These are phyloP conservation scores for Waitea zeae DNA, from an alignment of 1,284 basidiomycete genomes.

Conservation along the genomic window DNA sequence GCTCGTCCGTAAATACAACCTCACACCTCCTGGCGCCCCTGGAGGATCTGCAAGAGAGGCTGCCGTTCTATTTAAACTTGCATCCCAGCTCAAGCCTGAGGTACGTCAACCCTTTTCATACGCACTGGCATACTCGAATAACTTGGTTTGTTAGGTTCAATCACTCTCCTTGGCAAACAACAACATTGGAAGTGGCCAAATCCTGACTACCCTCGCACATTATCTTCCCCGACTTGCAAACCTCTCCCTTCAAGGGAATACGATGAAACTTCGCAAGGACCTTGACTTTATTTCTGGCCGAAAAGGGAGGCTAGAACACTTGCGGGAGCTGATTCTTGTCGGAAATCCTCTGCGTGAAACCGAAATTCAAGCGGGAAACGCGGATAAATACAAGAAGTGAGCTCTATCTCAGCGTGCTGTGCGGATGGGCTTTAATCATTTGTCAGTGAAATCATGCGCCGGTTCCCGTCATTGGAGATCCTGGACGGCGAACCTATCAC, in stretches of 20 bases:
- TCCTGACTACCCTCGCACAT: constrained; percentile 37
- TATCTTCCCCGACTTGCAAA: constrained; percentile 64
- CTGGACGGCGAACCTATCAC: constrained; percentile 63
- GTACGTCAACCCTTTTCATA: constrained; percentile 17
- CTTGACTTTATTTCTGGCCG: constrained; percentile 43
- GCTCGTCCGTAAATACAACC: constrained; percentile 43
- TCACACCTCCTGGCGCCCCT: constrained; percentile 50
- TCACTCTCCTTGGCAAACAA: constrained; percentile 64
- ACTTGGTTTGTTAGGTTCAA: constrained; percentile 42
- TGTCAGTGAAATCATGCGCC: constrained; percentile 49
- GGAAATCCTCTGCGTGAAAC: constrained; percentile 67
- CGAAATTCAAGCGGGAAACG: constrained; percentile 35
- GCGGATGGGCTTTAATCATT: constrained; percentile 4
- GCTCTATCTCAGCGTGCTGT: constrained; percentile 8
- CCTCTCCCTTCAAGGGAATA: constrained; percentile 67
- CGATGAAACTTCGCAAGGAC: constrained; percentile 46
- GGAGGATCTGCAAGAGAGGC: constrained; percentile 44
- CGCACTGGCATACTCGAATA: constrained; percentile 7
- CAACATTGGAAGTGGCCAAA: constrained; percentile 24
- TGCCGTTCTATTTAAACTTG: constrained; percentile 75
- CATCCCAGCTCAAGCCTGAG: constrained; percentile 58
- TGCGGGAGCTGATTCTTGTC: constrained; percentile 62
- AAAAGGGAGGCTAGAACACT: constrained; percentile 38
- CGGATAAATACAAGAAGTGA: constrained; percentile 49
- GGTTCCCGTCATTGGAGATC: constrained; percentile 53